Evolutionary conservation across 1,284 basidiomycete species (phyloP).

Genomic region (Melampsora allii-populina): DNA sequence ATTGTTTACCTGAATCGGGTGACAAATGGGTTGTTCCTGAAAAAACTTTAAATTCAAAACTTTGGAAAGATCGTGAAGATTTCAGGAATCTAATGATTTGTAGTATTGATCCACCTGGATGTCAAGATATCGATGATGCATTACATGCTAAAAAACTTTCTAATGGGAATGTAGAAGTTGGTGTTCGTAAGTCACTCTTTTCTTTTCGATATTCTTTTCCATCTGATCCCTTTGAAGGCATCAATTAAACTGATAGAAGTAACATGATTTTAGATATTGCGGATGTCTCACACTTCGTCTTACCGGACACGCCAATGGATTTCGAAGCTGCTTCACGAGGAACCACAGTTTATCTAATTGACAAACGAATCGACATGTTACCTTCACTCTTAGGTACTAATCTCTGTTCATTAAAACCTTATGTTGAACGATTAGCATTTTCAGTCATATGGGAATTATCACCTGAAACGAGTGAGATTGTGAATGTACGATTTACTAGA

Average conservation of each 20-base stretch:
- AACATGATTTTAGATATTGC: constrained; percentile 71
- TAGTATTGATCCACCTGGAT: constrained; percentile 94
- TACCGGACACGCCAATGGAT: constrained; percentile 93
- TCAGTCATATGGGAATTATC: constrained; percentile 95
- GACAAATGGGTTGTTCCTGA: constrained; percentile 89
- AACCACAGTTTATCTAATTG: constrained; percentile 97
- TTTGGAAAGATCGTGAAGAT: constrained; percentile 85
- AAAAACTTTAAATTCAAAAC: constrained; percentile 58
- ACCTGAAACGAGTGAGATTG: constrained; percentile 77
- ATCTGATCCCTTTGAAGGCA: background rate
- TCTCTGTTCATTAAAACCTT: constrained; percentile 85
- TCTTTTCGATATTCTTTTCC: background rate
- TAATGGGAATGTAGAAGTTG: constrained; percentile 95
- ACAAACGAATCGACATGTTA: constrained; percentile 99
- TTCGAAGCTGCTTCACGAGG: constrained; percentile 90
- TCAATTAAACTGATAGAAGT: background rate
- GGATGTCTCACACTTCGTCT: constrained; percentile 96
- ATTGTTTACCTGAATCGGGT: constrained; percentile 85
- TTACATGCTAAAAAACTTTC: constrained; percentile 85
- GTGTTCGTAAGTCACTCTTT: constrained; percentile 73
- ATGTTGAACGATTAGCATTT: constrained; percentile 93
- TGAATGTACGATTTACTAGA: constrained; percentile 87
- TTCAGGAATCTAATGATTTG: constrained; percentile 82
- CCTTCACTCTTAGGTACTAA: constrained; percentile 93
- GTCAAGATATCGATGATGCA: constrained; percentile 98